These are phyloP conservation scores for Flaveria ramosissima DNA, from an alignment of 129 eudicot species.

Conservation along the genomic window DNA sequence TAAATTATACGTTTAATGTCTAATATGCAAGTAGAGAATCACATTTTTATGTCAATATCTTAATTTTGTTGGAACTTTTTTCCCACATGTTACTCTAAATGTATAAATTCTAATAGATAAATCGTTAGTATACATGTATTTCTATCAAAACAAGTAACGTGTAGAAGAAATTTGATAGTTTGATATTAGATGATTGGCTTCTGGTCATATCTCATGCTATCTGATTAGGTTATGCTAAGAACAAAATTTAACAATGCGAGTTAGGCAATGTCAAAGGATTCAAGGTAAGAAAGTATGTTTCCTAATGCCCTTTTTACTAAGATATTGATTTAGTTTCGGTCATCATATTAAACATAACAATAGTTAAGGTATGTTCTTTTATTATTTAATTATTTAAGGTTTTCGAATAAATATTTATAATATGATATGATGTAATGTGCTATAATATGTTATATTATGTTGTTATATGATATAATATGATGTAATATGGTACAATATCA, in stretches of 20 bases:
- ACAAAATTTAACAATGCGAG: neutral
- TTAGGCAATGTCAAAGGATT: neutral
- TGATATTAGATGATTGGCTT: neutral
- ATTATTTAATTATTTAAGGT: too few species aligned
- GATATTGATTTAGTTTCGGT: neutral
- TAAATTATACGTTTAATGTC: constrained; percentile 2
- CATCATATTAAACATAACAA: neutral
- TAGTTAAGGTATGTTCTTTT: neutral
- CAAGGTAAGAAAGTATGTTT: neutral
- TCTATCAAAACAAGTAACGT: neutral
- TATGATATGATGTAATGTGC: neutral
- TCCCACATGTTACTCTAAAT: neutral
- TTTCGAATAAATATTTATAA: too few species aligned
- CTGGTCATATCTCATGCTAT: neutral
- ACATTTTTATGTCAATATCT: constrained; percentile 1
- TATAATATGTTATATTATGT: neutral
- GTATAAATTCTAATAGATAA: neutral
- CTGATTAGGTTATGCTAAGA: neutral
- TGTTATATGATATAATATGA: neutral
- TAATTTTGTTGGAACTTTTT: neutral
- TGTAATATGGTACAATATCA: neutral
- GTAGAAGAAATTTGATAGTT: neutral
- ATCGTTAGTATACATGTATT: neutral
- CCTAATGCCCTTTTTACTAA: neutral
- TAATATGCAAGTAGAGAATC: neutral